Percentiles rank a stretch among this genome's conserved stretches.
Conservation (phyloP, 1,284 basidiomycete species). For the Puccinia polysora region DNA sequence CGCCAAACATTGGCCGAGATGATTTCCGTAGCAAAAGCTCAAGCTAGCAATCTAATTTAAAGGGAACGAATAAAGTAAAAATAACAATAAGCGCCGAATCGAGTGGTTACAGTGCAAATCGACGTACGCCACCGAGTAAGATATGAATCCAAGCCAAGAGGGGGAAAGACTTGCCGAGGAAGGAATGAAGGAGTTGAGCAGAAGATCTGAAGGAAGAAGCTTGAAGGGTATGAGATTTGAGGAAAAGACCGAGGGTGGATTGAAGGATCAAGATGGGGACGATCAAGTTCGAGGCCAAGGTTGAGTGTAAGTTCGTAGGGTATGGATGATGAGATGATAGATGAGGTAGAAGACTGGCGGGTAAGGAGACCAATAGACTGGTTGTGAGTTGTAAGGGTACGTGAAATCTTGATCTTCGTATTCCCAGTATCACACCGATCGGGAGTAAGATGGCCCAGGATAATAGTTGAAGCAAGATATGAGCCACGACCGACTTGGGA, state of each 20-base stretch:
- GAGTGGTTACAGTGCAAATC: slow-evolving; percentile 55
- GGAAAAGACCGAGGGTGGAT: slow-evolving; percentile 72
- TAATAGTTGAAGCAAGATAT: slow-evolving; percentile 21
- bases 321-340: slow-evolving; percentile 47
- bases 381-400: slow-evolving; percentile 48
- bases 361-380: slow-evolving; percentile 48
- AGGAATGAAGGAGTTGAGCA: slow-evolving; percentile 68
- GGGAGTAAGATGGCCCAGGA: slow-evolving; percentile 19
- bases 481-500: neutral
- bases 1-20: slow-evolving; percentile 58
- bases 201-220: slow-evolving; percentile 64
- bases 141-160: slow-evolving; percentile 65
- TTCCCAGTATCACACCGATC: slow-evolving; percentile 51
- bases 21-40: slow-evolving; percentile 68
- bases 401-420: slow-evolving; percentile 51
- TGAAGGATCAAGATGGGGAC: slow-evolving; percentile 58
- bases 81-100: slow-evolving; percentile 44
- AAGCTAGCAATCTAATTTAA: slow-evolving; percentile 60
- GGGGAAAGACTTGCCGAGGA: slow-evolving; percentile 79
- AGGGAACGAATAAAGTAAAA: slow-evolving; percentile 45
- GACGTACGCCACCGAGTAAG: slow-evolving; percentile 58
- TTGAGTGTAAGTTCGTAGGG: slow-evolving; percentile 51
- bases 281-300: slow-evolving; percentile 49
- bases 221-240: slow-evolving; percentile 88
- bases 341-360: slow-evolving; percentile 51